A percentile compares a stretch with the other conserved stretches of the same genome.
Evolutionary conservation across 805 yeast species (phyloP).

Genomic region (Starmerella ratchasimensis): DNA sequence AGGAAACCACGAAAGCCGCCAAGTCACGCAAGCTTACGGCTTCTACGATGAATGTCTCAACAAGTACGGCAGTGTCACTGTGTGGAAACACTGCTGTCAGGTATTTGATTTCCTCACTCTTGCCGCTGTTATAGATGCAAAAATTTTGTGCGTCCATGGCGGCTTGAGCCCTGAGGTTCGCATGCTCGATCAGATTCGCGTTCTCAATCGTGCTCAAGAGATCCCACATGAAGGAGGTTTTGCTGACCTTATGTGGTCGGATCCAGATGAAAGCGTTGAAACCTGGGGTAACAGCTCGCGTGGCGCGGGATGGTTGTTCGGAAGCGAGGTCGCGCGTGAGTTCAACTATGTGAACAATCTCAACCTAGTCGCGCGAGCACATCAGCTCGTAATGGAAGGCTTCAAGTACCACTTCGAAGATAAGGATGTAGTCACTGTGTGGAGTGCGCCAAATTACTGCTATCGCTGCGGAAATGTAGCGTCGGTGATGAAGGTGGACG

Average conservation of each 20-base stretch:
- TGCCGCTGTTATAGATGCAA: slow-evolving; percentile 93
- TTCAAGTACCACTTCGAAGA: slow-evolving; percentile 92
- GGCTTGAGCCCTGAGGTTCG: slow-evolving; percentile 94
- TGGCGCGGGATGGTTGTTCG: slow-evolving; percentile 98
- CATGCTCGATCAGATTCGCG: slow-evolving; percentile 93
- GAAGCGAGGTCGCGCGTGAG: slow-evolving; percentile 84
- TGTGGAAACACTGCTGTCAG: slow-evolving; percentile 93
- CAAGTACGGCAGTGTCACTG: slow-evolving; percentile 87
- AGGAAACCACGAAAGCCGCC: slow-evolving; percentile 96
- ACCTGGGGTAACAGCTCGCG: slow-evolving; percentile 97
- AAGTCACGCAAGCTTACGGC: slow-evolving; percentile 97
- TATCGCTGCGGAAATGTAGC: slow-evolving; percentile 98
- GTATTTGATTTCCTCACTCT: slow-evolving; percentile 87
- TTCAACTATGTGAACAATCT: slow-evolving; percentile 90
- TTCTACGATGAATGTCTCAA: slow-evolving; percentile 91
- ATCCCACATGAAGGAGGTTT: slow-evolving; percentile 99
- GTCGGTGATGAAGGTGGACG: slow-evolving; percentile 91
- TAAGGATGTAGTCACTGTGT: slow-evolving; percentile 91
- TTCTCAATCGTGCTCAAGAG: slow-evolving; percentile 88
- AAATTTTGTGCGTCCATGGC: slow-evolving; percentile 90
- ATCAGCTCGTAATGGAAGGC: slow-evolving; percentile 97
- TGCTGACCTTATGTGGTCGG: slow-evolving; percentile 95
- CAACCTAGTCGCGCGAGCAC: slow-evolving; percentile 85
- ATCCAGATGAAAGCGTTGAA: slow-evolving; percentile 83
- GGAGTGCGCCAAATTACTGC: slow-evolving; percentile 97